A percentile compares a stretch with the other conserved stretches of the same genome.
Evolutionary conservation across 2,329 filamentous ascomycete species (phyloP).

Genomic region (Tolypocladium sp.): DNA sequence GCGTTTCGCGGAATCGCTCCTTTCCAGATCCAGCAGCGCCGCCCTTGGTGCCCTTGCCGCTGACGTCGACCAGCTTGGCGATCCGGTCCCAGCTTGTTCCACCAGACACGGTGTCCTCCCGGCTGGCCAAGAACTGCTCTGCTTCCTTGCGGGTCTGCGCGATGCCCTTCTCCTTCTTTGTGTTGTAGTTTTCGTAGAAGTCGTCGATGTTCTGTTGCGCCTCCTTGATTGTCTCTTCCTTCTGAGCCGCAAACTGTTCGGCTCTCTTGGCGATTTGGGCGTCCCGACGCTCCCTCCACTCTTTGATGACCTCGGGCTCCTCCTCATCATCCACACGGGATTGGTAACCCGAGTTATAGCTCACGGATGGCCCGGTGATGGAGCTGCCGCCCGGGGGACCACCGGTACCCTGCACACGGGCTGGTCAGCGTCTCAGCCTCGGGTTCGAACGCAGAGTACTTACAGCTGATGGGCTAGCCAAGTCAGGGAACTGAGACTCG

Average conservation of each 20-base stretch:
- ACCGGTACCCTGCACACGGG: constrained; percentile 17
- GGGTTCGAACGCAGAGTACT: constrained; percentile 6
- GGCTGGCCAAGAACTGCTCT: constrained; percentile 79
- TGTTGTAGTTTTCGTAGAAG: constrained; percentile 99
- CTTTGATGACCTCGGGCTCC: constrained; percentile 79
- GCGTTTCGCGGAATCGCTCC: constrained; percentile 87
- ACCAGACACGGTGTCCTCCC: constrained; percentile 87
- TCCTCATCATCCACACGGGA: constrained; percentile 58
- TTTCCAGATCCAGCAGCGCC: constrained; percentile 88
- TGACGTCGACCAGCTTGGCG: constrained; percentile 93
- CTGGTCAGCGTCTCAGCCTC: constrained; percentile 1
- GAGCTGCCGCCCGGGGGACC: constrained; percentile 17
- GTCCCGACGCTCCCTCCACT: constrained; percentile 89
- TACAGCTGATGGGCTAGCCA: constrained; percentile 36
- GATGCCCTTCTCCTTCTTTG: constrained; percentile 91
- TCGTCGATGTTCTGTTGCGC: constrained; percentile 94
- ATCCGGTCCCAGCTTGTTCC: constrained; percentile 99
- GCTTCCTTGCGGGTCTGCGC: constrained; percentile 84
- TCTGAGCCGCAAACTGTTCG: constrained; percentile 73
- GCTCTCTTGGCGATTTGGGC: constrained; percentile 74
- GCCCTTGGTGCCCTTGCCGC: constrained; percentile 81
- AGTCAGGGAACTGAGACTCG: constrained; percentile 83
- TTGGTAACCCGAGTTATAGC: constrained; percentile 53
- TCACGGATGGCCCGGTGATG: constrained; percentile 66
- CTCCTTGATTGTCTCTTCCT: constrained; percentile 76